A percentile compares a stretch with the other conserved stretches of the same genome.
Conservation (phyloP, 2,329 filamentous ascomycete species). For the Fusarium avenaceum region DNA sequence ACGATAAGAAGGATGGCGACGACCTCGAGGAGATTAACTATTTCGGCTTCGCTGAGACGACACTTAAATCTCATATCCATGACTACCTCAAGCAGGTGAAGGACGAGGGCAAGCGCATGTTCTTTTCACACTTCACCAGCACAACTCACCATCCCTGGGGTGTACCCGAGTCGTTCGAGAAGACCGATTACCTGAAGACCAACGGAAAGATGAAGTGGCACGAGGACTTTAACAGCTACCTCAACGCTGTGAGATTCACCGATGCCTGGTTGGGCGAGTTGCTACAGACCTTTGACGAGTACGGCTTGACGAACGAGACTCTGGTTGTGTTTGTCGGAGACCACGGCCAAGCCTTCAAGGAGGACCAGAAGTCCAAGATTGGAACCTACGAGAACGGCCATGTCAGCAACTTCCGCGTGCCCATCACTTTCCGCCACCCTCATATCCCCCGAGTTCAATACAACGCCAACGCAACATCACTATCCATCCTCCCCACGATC, state of each 20-base stretch:
- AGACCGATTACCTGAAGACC: constrained; percentile 31
- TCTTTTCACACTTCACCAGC: constrained; percentile 56
- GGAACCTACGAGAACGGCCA: constrained; percentile 54
- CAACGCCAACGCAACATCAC: constrained; percentile 51
- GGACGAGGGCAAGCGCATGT: constrained; percentile 52
- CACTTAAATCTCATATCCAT: constrained; percentile 50
- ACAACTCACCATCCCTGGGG: constrained; percentile 54
- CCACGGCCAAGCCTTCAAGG: constrained; percentile 54
- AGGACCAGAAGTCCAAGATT: constrained; percentile 49
- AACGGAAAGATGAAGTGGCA: constrained; percentile 48
- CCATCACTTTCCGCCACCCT: constrained; percentile 53
- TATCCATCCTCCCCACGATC: constrained; percentile 55
- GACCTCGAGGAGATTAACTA: constrained; percentile 50
- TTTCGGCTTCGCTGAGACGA: constrained; percentile 54
- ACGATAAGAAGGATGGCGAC: constrained; percentile 31
- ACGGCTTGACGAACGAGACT: constrained; percentile 53
- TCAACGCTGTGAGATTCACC: constrained; percentile 53
- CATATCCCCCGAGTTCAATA: constrained; percentile 51
- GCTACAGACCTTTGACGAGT: constrained; percentile 51
- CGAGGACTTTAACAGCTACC: constrained; percentile 53
- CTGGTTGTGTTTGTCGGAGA: constrained; percentile 54
- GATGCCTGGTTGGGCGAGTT: constrained; percentile 53
- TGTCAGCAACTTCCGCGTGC: constrained; percentile 53
- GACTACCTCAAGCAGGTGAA: constrained; percentile 50
- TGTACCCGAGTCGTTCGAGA: constrained; percentile 38